Evolutionary conservation across 2,329 filamentous ascomycete genomes (phyloP).

Genomic region (Aureobasidium melanogenum): DNA sequence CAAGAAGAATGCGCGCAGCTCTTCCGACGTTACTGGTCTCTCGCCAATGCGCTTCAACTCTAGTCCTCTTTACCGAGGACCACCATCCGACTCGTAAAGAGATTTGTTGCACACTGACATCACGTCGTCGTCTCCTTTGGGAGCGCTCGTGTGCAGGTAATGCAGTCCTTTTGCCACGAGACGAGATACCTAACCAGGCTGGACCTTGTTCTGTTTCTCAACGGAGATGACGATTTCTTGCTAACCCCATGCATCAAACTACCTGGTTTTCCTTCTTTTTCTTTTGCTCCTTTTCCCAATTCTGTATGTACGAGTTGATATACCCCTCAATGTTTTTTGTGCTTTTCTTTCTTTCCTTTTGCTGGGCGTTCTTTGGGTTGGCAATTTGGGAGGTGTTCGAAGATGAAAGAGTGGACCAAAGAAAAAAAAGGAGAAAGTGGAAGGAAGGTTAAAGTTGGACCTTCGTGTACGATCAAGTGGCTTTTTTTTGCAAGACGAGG

Average conservation of each 20-base stretch:
- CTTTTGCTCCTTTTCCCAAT: background rate
- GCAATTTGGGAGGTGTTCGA: background rate
- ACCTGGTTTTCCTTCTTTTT: background rate
- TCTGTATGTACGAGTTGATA: constrained; percentile 13
- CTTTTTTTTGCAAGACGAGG: background rate
- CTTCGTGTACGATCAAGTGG: background rate
- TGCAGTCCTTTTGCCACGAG: background rate
- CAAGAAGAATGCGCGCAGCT: constrained; percentile 9
- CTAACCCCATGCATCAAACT: background rate
- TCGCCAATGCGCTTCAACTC: constrained; percentile 9
- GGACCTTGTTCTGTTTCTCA: background rate
- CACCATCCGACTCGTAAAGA: background rate
- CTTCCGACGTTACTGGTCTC: constrained; percentile 8
- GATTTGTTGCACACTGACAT: background rate
- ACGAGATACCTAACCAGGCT: background rate
- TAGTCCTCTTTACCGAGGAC: background rate
- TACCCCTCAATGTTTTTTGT: constrained; percentile 9
- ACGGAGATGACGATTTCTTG: background rate
- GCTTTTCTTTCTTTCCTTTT: background rate
- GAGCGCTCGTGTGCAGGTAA: background rate
- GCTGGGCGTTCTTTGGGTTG: background rate
- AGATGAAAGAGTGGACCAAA: background rate
- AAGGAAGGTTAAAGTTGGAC: background rate
- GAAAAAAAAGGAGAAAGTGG: background rate
- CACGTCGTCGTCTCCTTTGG: background rate